Conservation (phyloP, 345 rosid genomes). For the Stellera chamaejasme region DNA sequence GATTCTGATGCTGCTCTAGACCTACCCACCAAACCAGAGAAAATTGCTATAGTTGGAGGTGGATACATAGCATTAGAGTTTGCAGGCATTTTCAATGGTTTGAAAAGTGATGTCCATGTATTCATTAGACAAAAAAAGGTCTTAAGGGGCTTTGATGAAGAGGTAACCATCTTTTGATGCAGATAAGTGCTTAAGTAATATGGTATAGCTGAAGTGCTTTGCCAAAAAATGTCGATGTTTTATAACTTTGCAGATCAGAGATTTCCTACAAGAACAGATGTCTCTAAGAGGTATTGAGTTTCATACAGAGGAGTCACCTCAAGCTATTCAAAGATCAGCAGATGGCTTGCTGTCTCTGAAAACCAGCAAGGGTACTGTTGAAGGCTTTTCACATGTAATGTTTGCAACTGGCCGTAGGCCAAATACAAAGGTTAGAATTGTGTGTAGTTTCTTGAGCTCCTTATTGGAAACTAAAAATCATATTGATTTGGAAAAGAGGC, state of each 20-base stretch:
- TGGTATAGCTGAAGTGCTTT: background rate
- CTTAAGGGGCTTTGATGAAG: conserved; percentile 93
- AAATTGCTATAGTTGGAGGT: conserved; percentile 84
- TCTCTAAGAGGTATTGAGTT: conserved; percentile 84
- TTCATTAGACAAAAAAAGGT: conserved; percentile 92
- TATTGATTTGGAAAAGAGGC: too few species aligned
- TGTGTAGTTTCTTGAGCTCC: background rate
- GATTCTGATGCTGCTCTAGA: conserved; percentile 99
- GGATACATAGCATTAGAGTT: conserved; percentile 90
- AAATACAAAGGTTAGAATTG: conserved; percentile 62
- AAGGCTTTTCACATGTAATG: conserved; percentile 91
- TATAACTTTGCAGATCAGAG: conserved; percentile 55
- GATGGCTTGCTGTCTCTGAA: conserved; percentile 80
- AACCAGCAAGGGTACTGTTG: conserved; percentile 75
- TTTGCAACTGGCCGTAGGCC: conserved; percentile 97
- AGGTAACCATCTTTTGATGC: conserved; percentile 32
- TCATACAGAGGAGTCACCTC: conserved; percentile 85
- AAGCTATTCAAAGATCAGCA: conserved; percentile 60
- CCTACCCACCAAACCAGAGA: conserved; percentile 76
- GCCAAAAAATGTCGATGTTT: background rate
- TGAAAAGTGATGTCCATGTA: conserved; percentile 77
- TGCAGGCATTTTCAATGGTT: conserved; percentile 85
- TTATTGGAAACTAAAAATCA: too few species aligned
- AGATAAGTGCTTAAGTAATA: conserved; percentile 4
- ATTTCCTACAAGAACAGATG: conserved; percentile 88